Conservation (phyloP, 495 filamentous ascomycete genomes). For the Arthonia radiata region DNA sequence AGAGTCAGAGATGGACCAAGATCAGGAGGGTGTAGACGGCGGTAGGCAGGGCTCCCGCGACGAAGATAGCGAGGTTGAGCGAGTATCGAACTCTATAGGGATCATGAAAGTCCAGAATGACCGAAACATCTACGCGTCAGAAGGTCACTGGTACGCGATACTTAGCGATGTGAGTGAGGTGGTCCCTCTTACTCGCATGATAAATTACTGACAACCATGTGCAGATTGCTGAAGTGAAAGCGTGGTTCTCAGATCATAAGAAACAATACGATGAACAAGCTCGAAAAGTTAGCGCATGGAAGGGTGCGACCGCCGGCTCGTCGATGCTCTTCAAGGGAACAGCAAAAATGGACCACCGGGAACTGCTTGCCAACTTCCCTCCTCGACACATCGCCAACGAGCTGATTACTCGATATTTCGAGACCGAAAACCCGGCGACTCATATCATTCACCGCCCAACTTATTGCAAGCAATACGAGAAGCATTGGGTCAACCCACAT, state of each 20-base stretch:
- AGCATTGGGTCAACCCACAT: conserved; percentile 65
- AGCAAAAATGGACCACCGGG: conserved; percentile 39
- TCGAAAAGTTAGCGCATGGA: conserved; percentile 35
- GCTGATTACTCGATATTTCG: conserved; percentile 49
- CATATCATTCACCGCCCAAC: conserved; percentile 19
- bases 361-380: conserved; percentile 59
- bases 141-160: conserved; percentile 75
- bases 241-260: conserved; percentile 52
- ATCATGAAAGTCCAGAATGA: conserved; percentile 69
- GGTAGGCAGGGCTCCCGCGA: conserved; percentile 30
- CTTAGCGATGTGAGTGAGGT: conserved; percentile 41
- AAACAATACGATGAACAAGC: conserved; percentile 41
- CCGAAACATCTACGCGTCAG: conserved; percentile 58
- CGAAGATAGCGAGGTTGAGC: conserved; percentile 60
- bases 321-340: conserved; percentile 50
- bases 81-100: conserved; percentile 63
- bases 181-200: not conserved
- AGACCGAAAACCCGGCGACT: conserved; percentile 46
- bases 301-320: conserved; percentile 24
- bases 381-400: conserved; percentile 59
- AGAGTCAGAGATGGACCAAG: conserved; percentile 12
- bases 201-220: conserved; percentile 1
- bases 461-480: conserved; percentile 43
- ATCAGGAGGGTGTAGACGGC: conserved; percentile 29
- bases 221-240: conserved; percentile 79